These are phyloP conservation scores for Podaxis rugospora DNA, from an alignment of 768 basidiomycete genomes.

Conservation along the genomic window DNA sequence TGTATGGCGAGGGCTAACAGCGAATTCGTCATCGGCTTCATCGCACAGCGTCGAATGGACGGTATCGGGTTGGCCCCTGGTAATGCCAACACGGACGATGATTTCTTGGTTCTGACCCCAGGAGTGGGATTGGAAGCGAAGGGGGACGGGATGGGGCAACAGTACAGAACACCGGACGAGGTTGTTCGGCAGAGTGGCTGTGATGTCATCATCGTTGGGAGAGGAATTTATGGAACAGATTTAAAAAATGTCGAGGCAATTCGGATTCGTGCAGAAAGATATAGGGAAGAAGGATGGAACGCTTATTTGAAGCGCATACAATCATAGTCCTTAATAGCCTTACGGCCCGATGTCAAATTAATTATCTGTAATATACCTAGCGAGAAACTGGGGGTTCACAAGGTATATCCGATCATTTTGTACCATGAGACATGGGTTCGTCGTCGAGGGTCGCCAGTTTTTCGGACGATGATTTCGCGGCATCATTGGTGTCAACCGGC, in stretches of 20 bases:
- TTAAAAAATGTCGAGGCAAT: slow-evolving; percentile 40
- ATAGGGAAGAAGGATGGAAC: slow-evolving; percentile 83
- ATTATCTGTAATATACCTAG: neutral
- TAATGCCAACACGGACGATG: slow-evolving; percentile 44
- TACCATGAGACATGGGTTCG: neutral
- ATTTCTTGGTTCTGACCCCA: slow-evolving; percentile 89
- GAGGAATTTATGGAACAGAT: slow-evolving; percentile 83
- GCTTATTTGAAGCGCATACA: slow-evolving; percentile 69
- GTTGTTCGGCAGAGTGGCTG: slow-evolving; percentile 80
- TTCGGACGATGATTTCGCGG: neutral
- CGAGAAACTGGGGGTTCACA: neutral
- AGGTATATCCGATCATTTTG: neutral
- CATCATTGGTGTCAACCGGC: neutral
- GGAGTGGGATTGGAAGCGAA: slow-evolving; percentile 81
- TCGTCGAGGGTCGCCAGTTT: neutral
- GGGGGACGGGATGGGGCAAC: slow-evolving; percentile 90
- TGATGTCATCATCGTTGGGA: slow-evolving; percentile 96
- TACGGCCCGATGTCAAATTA: neutral
- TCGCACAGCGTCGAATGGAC: slow-evolving; percentile 86
- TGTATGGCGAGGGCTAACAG: slow-evolving; percentile 79
- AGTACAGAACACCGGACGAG: slow-evolving; percentile 86
- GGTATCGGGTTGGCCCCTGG: slow-evolving; percentile 40
- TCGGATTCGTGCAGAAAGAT: slow-evolving; percentile 72
- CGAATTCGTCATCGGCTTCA: slow-evolving; percentile 94
- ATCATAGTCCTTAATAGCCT: slow-evolving; percentile 1